Percentiles rank a stretch among this genome's conserved stretches.
Evolutionary conservation across 768 basidiomycete species (phyloP).

Genomic region (Mycena rosella): DNA sequence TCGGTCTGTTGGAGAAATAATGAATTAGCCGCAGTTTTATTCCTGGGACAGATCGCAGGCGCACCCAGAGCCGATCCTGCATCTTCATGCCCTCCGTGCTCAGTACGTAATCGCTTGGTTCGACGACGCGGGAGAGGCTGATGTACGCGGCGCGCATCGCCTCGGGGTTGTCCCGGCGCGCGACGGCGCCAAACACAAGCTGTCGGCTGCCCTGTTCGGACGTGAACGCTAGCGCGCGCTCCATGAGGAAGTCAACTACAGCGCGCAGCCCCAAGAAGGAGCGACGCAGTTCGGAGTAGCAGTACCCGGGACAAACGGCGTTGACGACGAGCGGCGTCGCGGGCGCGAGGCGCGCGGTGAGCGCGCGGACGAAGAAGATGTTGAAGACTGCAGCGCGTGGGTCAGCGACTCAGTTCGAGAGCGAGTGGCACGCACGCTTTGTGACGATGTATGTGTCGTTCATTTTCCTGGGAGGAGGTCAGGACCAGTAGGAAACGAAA

Average conservation of each 20-base stretch:
- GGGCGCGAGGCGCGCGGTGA: slow-evolving; percentile 25
- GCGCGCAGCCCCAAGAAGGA: not conserved
- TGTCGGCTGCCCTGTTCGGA: slow-evolving; percentile 42
- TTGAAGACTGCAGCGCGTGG: slow-evolving; percentile 33
- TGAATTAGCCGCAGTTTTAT: not conserved
- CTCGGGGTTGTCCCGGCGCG: slow-evolving; percentile 3
- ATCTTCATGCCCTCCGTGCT: slow-evolving; percentile 34
- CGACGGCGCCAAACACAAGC: slow-evolving; percentile 38
- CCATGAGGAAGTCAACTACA: slow-evolving; percentile 5
- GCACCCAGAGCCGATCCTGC: slow-evolving; percentile 37
- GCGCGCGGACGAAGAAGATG: slow-evolving; percentile 36
- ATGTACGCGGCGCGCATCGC: slow-evolving; percentile 37
- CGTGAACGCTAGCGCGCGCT: slow-evolving; percentile 29
- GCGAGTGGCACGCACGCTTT: slow-evolving; percentile 23
- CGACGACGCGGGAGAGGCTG: slow-evolving; percentile 20
- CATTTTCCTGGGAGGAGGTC: slow-evolving; percentile 1
- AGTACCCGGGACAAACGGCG: slow-evolving; percentile 39
- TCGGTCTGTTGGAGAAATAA: slow-evolving; percentile 37
- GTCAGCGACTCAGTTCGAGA: not conserved
- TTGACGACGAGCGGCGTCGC: slow-evolving; percentile 31
- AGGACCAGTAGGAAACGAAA: not conserved
- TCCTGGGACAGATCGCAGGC: not conserved
- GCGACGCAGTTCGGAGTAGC: slow-evolving; percentile 36
- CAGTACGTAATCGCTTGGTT: slow-evolving; percentile 40
- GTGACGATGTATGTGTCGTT: slow-evolving; percentile 5